These are phyloP conservation scores for Henningerozyma blattae DNA, from an alignment of 805 yeast genomes.

Conservation along the genomic window DNA sequence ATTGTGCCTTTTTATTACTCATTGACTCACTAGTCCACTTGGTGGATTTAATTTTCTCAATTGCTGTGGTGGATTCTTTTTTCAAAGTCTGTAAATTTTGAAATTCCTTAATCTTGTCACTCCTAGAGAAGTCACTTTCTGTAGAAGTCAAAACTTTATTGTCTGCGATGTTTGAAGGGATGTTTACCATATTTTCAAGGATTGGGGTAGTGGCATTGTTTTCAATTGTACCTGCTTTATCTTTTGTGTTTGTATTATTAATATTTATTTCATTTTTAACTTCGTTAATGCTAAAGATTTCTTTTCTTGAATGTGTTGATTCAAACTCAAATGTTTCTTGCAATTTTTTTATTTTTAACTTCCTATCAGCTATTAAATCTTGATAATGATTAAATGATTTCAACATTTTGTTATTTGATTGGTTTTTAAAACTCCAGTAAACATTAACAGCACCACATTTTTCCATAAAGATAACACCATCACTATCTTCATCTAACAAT, in stretches of 20 bases:
- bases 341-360: background rate
- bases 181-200: no score
- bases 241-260: background rate
- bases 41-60: slow-evolving; percentile 3
- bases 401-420: slow-evolving; percentile 6
- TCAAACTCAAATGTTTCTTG: background rate
- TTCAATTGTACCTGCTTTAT: no score
- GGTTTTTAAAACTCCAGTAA: slow-evolving; percentile 35
- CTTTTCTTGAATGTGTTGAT: background rate
- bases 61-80: slow-evolving; percentile 3
- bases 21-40: slow-evolving; percentile 14
- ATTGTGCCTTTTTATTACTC: slow-evolving; percentile 3
- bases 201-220: no score
- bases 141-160: background rate
- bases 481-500: slow-evolving; percentile 37
- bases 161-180: no score
- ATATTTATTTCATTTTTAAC: background rate
- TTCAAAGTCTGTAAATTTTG: no score
- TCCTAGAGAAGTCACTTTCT: background rate
- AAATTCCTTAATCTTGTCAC: slow-evolving; percentile 1
- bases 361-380: slow-evolving; percentile 6
- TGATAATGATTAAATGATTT: slow-evolving; percentile 5
- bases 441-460: slow-evolving; percentile 44
- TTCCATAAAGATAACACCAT: slow-evolving; percentile 31
- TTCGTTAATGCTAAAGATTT: slow-evolving; percentile 1